Evolutionary conservation across 306 rosid genomes (phyloP).

Genomic region (Pyrus bretschneideri): DNA sequence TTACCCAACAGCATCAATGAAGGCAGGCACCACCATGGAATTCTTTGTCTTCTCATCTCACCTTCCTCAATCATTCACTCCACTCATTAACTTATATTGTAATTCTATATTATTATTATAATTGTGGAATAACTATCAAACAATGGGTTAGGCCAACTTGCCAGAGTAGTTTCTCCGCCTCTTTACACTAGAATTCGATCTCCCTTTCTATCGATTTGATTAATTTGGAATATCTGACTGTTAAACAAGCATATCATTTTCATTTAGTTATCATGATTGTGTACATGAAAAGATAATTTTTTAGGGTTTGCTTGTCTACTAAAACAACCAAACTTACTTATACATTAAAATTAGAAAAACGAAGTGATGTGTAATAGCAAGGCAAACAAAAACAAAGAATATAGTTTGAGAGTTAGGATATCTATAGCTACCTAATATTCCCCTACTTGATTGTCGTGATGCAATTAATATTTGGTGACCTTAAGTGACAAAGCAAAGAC

Average conservation of each 20-base stretch:
- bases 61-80: background rate
- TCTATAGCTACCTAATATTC: background rate
- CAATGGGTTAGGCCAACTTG: background rate
- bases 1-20: slow-evolving; percentile 8
- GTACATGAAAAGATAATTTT: background rate
- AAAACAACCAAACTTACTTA: background rate
- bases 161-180: too few species aligned
- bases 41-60: background rate
- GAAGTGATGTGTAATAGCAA: background rate
- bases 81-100: background rate
- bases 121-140: background rate
- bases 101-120: background rate
- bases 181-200: too few species aligned
- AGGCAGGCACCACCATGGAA: background rate
- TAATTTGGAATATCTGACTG: too few species aligned
- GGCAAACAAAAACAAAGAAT: background rate
- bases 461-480: background rate
- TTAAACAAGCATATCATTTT: background rate
- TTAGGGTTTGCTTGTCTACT: too few species aligned
- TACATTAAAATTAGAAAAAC: background rate
- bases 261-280: background rate
- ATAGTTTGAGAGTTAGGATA: background rate
- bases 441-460: background rate
- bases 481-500: background rate
- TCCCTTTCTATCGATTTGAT: too few species aligned